A percentile compares a stretch with the other conserved stretches of the same genome.
These are phyloP conservation scores for Sporothrix globosa DNA, from an alignment of 2,329 filamentous ascomycete species.

Conservation along the genomic window DNA sequence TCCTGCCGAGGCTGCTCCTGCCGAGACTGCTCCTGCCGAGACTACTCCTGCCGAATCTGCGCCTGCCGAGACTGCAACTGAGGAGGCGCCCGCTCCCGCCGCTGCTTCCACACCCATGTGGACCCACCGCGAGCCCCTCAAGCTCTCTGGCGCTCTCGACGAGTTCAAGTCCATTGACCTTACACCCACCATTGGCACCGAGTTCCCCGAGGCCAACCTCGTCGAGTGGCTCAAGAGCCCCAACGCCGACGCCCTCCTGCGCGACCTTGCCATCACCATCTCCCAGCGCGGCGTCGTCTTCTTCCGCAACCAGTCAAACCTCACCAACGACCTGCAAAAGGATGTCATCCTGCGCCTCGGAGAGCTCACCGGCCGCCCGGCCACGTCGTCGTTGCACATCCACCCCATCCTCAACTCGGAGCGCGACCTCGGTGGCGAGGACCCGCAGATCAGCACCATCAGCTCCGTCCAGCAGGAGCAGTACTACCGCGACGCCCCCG, in stretches of 20 bases:
- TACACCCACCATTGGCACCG: slow-evolving; percentile 65
- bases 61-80: background rate
- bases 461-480: slow-evolving; percentile 54
- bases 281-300: slow-evolving; percentile 67
- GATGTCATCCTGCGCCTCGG: slow-evolving; percentile 62
- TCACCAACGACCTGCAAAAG: slow-evolving; percentile 64
- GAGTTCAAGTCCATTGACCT: slow-evolving; percentile 59
- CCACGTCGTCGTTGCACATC: slow-evolving; percentile 61
- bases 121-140: slow-evolving; percentile 46
- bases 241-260: slow-evolving; percentile 65
- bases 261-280: slow-evolving; percentile 69
- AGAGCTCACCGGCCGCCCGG: slow-evolving; percentile 61
- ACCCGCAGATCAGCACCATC: slow-evolving; percentile 64
- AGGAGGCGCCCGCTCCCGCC: background rate
- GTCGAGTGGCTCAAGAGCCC: slow-evolving; percentile 63
- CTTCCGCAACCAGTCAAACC: slow-evolving; percentile 62
- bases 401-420: slow-evolving; percentile 61
- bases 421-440: slow-evolving; percentile 55
- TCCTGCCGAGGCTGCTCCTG: background rate
- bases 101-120: slow-evolving; percentile 23
- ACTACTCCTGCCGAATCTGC: background rate
- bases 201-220: slow-evolving; percentile 62
- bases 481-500: slow-evolving; percentile 40
- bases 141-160: slow-evolving; percentile 56
- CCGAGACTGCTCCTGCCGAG: background rate